Base-by-base conservation (phyloP, 1,139 yeast species). In the Diutina sp. region DNA sequence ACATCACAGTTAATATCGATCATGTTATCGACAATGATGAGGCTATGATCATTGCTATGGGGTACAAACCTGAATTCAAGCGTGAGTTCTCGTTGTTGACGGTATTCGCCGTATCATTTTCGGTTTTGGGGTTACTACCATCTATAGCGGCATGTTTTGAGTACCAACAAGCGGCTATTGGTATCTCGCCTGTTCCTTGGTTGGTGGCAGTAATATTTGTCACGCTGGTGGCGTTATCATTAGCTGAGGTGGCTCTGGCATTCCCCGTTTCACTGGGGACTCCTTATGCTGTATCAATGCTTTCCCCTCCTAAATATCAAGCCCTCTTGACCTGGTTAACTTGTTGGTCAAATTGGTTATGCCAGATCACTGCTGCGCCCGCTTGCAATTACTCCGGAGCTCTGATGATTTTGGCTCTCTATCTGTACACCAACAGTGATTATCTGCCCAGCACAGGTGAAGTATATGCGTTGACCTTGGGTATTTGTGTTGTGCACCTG, bases 61-160 rank as follows among this genome's bases (percentile, higher is more conserved):
- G 93, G 51, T 86, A 86, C 66, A 83, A 83, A 65, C 88, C 82
- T 62, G 91, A 86, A 65, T 82, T 86, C 67, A 81, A 81, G 64
- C 80, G 93, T 66, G 89, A 86, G 62, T 83, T 84, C 60, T 76
- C 82, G 5, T 66, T 83, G 30, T 77, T 82, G 72, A 76, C 87
- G 4, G 78, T 85, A 1, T 79, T 85, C 60, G 82, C 85, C 50
- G 88, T 85, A 32, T 84, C 90, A 14, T 86, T 86, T 69, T 81
- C 88, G 14, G 88, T 86, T 56, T 74, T 86, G 65, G 88, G 90
- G 6, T 72, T 86, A 57, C 73, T 86, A 57, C 91, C 93, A 1
- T 84, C 90, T 11, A 81, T 85, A 61, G 87, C 78, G 52, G 82
- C 83, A 46, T 79, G 80, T 59, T 76, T 77, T 63, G 73, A 75